These are phyloP conservation scores for Phlebiopsis flavidoalba DNA, from an alignment of 768 basidiomycete genomes.

Conservation along the genomic window DNA sequence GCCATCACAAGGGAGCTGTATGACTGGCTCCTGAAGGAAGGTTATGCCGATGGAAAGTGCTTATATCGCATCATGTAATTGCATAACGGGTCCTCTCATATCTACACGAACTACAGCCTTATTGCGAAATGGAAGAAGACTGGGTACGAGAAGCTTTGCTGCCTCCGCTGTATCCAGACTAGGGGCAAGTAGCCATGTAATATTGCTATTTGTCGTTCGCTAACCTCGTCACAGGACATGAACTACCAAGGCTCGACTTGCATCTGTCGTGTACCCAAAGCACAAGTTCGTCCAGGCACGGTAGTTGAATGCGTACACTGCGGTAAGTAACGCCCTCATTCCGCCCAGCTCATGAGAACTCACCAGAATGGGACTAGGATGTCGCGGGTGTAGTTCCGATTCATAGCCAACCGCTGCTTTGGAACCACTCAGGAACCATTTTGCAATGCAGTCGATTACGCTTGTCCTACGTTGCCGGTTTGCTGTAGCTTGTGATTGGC, in stretches of 20 bases:
- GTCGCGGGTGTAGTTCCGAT: conserved; percentile 88
- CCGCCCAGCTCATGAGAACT: background rate
- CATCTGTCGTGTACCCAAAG: conserved; percentile 95
- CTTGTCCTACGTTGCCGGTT: too few species aligned
- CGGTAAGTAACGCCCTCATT: conserved; percentile 49
- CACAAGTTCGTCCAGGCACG: conserved; percentile 83
- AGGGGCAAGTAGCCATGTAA: conserved; percentile 39
- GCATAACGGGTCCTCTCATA: background rate
- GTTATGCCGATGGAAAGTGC: conserved; percentile 94
- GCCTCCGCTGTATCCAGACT: conserved; percentile 94
- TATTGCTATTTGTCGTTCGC: background rate
- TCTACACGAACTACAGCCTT: conserved; percentile 44
- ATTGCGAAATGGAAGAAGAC: conserved; percentile 99
- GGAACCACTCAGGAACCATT: too few species aligned
- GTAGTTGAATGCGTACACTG: conserved; percentile 97
- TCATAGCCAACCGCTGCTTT: conserved; percentile 35
- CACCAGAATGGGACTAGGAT: conserved; percentile 43
- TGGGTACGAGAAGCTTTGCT: conserved; percentile 98
- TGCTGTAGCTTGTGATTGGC: too few species aligned
- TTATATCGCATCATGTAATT: conserved; percentile 24
- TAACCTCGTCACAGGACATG: conserved; percentile 68
- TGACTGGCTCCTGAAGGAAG: conserved; percentile 96
- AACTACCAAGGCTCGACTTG: conserved; percentile 99
- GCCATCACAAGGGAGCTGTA: conserved; percentile 90
- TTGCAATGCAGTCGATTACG: too few species aligned